Percentiles rank a stretch among this genome's conserved stretches.
Evolutionary conservation across 192 early-diverging fungal genomes (phyloP).

Genomic region (Umbelopsis sp.): DNA sequence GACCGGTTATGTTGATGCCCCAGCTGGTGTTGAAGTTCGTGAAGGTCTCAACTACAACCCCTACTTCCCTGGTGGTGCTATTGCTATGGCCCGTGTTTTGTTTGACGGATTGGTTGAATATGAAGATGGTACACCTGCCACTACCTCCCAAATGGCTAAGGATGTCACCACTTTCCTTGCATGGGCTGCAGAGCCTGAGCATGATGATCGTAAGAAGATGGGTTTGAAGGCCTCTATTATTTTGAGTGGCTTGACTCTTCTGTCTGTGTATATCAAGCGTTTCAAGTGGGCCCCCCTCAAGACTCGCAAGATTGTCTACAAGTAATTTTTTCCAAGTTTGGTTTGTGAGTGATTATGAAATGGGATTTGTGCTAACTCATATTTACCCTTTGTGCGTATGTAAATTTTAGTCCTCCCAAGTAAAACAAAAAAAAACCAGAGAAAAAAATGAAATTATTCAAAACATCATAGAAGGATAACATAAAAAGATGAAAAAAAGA

Average conservation of each 20-base stretch:
- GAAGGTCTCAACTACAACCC: conserved; percentile 99
- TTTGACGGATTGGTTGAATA: conserved; percentile 96
- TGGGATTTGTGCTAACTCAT: no score
- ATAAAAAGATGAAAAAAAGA: not conserved
- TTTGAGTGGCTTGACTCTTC: conserved; percentile 64
- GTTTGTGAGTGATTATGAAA: no score
- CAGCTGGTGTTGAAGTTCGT: conserved; percentile 89
- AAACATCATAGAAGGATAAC: not conserved
- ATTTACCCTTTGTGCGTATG: no score
- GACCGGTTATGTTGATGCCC: conserved; percentile 93
- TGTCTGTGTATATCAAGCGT: conserved; percentile 90
- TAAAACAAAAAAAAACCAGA: not conserved
- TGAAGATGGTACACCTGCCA: conserved; percentile 96
- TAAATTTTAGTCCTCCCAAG: not conserved
- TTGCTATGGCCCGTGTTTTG: conserved; percentile 92
- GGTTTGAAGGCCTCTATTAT: conserved; percentile 87
- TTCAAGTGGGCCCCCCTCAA: conserved; percentile 93
- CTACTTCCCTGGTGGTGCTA: conserved; percentile 98
- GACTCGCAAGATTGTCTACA: conserved; percentile 90
- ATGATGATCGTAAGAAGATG: conserved; percentile 96
- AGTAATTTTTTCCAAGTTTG: conserved; percentile 38
- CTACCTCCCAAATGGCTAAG: conserved; percentile 95
- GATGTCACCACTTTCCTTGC: conserved; percentile 92
- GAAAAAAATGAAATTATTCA: not conserved
- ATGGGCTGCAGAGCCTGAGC: conserved; percentile 97